phyloP scores from a whole-genome alignment of 352 stramenopile genomes.

The Phytophthora sp. region DNA sequence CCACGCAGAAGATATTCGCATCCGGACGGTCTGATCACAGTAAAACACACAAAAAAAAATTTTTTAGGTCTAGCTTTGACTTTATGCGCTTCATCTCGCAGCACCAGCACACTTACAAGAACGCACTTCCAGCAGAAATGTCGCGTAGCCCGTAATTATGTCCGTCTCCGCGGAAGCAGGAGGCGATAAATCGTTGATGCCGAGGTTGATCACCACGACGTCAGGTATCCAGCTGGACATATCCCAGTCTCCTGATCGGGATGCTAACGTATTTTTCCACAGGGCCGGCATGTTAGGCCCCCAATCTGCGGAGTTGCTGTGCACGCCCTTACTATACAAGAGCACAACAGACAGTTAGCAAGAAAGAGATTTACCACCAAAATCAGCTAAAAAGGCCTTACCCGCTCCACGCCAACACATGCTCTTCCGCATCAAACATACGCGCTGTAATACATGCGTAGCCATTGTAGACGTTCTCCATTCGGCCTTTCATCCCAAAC shows the following conservation, averaged over 20 bases:
- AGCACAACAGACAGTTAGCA: conserved; percentile 7
- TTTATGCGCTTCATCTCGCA: not conserved
- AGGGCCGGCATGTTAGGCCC: conserved; percentile 79
- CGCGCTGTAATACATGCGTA: conserved; percentile 84
- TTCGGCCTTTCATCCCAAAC: conserved; percentile 88
- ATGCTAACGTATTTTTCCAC: conserved; percentile 89
- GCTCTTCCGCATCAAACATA: conserved; percentile 87
- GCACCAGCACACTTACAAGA: conserved; percentile 52
- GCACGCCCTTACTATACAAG: conserved; percentile 74
- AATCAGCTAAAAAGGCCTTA: conserved; percentile 28
- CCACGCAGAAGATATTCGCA: conserved; percentile 88
- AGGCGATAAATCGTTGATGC: conserved; percentile 85
- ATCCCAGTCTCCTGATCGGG: conserved; percentile 69
- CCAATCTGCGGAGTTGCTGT: conserved; percentile 88
- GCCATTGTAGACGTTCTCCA: conserved; percentile 90
- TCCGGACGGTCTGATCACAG: conserved; percentile 67
- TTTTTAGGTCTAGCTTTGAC: too few species aligned
- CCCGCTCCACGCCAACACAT: conserved; percentile 87
- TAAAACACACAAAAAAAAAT: too few species aligned
- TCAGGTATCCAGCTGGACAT: conserved; percentile 80
- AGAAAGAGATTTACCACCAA: not conserved
- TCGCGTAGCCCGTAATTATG: conserved; percentile 78
- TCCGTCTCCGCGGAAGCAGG: conserved; percentile 85
- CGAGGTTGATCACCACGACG: conserved; percentile 87
- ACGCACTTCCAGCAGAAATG: conserved; percentile 79